These are phyloP conservation scores for Ampelocalamus luodianensis DNA, from an alignment of 176 grass and related monocot genomes.

Conservation along the genomic window DNA sequence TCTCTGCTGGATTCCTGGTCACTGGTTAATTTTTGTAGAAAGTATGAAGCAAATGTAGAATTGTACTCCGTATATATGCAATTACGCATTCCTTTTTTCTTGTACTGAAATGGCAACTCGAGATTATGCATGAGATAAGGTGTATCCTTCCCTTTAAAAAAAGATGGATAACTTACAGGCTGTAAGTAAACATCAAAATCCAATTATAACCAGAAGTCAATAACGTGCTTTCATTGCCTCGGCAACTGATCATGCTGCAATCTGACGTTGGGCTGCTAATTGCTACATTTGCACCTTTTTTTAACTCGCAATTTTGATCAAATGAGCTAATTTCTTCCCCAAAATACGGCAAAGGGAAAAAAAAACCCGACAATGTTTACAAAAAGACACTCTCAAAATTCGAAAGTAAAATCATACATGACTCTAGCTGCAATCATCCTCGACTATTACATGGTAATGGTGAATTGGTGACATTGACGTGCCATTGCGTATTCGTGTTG, in stretches of 20 bases:
- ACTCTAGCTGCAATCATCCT: neutral
- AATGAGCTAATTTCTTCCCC: neutral
- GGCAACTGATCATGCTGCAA: neutral
- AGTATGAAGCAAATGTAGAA: neutral
- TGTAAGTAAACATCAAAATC: conserved; percentile 26
- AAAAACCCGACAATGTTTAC: neutral
- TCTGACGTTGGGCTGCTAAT: neutral
- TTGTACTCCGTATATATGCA: neutral
- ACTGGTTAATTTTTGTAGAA: conserved; percentile 34
- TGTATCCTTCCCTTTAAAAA: neutral
- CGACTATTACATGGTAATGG: neutral
- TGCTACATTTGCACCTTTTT: neutral
- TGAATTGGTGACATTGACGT: neutral
- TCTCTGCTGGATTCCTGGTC: conserved; percentile 1
- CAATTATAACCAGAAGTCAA: neutral
- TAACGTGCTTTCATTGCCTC: neutral
- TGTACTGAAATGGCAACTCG: neutral
- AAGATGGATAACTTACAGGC: neutral
- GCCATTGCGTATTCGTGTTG: neutral
- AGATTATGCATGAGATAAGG: neutral
- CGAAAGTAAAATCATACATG: neutral
- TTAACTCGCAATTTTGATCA: neutral
- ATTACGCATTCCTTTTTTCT: neutral
- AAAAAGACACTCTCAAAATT: neutral
- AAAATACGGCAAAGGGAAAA: neutral